Percentiles rank a stretch among this genome's conserved stretches.
Conservation (phyloP, 1,284 basidiomycete species). For the Cutaneotrichosporon mucoides region DNA sequence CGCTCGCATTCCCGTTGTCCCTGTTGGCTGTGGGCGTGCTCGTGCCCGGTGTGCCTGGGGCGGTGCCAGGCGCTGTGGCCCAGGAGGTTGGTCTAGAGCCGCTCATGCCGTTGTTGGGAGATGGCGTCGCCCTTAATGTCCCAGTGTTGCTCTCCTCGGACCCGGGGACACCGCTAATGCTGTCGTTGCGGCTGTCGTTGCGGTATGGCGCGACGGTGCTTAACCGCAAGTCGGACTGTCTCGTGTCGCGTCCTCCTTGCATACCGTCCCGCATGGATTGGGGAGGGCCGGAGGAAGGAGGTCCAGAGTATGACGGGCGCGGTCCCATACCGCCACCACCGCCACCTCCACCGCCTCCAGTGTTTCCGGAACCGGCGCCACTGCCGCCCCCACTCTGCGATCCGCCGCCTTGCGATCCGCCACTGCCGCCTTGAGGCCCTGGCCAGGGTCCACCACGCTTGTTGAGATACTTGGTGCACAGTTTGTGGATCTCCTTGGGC, state of each 20-base stretch:
- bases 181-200: slow-evolving; percentile 5
- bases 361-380: too few relatives aligned
- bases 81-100: slow-evolving; percentile 4
- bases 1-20: not conserved
- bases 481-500: slow-evolving; percentile 84
- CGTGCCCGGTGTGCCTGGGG: not conserved
- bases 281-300: not conserved
- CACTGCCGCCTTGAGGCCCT: not conserved
- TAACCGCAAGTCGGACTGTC: not conserved
- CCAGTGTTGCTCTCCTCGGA: not conserved
- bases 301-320: slow-evolving; percentile 2
- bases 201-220: not conserved
- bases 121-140: not conserved
- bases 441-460: slow-evolving; percentile 15
- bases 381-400: too few relatives aligned
- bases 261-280: not conserved
- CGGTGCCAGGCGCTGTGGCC: not conserved
- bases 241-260: not conserved
- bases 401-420: too few relatives aligned
- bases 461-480: slow-evolving; percentile 69
- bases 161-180: not conserved
- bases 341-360: too few relatives aligned
- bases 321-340: not conserved
- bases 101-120: not conserved
- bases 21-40: not conserved